phyloP scores from a whole-genome alignment of 169 alveolate genomes.

The Cryptosporidium parvum region DNA sequence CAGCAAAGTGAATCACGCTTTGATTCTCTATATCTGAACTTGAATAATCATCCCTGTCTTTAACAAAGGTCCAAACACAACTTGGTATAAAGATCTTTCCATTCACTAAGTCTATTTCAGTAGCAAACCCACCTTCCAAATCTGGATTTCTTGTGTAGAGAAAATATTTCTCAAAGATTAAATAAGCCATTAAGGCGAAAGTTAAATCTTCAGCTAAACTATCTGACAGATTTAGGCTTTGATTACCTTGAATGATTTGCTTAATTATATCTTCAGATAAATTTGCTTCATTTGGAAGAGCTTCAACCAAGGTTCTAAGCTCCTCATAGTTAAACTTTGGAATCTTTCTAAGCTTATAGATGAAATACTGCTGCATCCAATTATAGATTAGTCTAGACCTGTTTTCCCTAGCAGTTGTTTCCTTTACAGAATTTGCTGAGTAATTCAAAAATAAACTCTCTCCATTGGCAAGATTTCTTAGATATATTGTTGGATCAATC shows the following conservation, averaged over 20 bases:
- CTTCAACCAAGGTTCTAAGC: background rate
- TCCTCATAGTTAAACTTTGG: conserved; percentile 10
- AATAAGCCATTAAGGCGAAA: conserved; percentile 4
- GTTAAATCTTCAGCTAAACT: background rate
- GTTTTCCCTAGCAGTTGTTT: background rate
- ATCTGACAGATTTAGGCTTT: background rate
- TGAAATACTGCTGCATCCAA: conserved; percentile 45
- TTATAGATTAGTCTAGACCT: background rate
- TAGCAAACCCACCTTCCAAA: conserved; percentile 1
- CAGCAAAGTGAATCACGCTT: conserved; percentile 9
- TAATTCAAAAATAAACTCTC: background rate
- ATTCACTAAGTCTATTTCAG: background rate
- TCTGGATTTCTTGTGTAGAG: conserved; percentile 6
- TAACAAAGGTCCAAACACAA: conserved; percentile 13
- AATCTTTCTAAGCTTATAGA: conserved; percentile 17
- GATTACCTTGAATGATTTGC: background rate
- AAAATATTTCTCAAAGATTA: conserved; percentile 46
- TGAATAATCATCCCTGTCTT: background rate
- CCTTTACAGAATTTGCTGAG: background rate
- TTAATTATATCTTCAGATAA: background rate
- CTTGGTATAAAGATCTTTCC: conserved; percentile 26
- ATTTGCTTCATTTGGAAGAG: background rate
- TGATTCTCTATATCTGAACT: background rate
- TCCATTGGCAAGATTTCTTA: background rate
- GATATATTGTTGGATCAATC: conserved; percentile 20